Evolutionary conservation across 192 early-diverging fungal genomes (phyloP).

Genomic region (Backusella mclennaniae): DNA sequence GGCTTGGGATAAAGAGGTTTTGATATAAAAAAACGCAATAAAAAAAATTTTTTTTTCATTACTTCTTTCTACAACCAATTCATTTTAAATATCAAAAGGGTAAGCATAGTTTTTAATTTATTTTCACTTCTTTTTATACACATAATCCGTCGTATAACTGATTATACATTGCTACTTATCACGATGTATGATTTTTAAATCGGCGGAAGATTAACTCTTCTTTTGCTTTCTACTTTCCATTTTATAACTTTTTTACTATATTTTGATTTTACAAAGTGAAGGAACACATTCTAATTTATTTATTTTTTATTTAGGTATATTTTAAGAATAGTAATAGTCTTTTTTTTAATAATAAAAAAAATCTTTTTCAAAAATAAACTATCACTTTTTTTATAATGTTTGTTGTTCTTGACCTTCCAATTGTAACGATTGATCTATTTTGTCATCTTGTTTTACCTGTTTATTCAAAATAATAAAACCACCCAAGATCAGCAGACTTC

Average conservation of each 20-base stretch:
- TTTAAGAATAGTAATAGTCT: neutral
- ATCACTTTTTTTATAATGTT: neutral
- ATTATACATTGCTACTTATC: neutral
- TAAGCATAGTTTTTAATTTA: neutral
- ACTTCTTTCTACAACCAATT: neutral
- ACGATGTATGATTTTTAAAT: conserved; percentile 17
- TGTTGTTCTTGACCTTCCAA: conserved; percentile 1
- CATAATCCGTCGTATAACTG: conserved; percentile 7
- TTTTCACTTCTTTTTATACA: neutral
- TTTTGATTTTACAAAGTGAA: neutral
- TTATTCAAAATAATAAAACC: conserved; percentile 51
- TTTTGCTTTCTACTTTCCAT: conserved; percentile 6
- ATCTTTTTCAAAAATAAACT: neutral
- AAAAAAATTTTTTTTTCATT: neutral
- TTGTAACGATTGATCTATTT: neutral
- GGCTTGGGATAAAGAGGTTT: neutral
- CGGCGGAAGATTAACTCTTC: conserved; percentile 8
- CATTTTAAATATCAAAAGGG: neutral
- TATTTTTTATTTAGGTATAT: neutral
- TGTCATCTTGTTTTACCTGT: conserved; percentile 29
- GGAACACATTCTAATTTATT: neutral
- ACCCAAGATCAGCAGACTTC: conserved; percentile 51
- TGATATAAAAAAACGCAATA: neutral
- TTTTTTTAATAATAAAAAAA: neutral
- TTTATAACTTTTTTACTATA: neutral